A percentile compares a stretch with the other conserved stretches of the same genome.
Evolutionary conservation across 2,329 filamentous ascomycete genomes (phyloP).

Genomic region (Xylaria sp.): DNA sequence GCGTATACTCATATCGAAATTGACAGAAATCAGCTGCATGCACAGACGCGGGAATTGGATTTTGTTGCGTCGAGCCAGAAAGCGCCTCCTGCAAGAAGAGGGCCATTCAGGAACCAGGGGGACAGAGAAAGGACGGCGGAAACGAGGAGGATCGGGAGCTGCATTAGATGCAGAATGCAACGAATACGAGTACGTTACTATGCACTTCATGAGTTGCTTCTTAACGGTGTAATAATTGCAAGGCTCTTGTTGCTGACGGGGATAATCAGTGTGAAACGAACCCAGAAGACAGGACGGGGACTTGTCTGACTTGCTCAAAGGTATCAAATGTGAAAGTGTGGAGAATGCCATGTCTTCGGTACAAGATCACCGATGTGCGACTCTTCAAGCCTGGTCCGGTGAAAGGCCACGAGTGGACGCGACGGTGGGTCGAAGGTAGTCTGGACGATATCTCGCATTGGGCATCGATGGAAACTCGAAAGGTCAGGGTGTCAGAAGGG

Average conservation of each 20-base stretch:
- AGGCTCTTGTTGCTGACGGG: conserved; percentile 23
- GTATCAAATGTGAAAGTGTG: conserved; percentile 56
- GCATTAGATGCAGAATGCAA: conserved; percentile 66
- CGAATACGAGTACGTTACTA: conserved; percentile 60
- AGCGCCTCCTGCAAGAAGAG: conserved; percentile 50
- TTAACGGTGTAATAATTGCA: background rate
- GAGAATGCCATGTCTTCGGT: conserved; percentile 63
- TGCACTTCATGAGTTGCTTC: background rate
- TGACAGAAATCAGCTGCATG: conserved; percentile 27
- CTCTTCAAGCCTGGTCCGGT: conserved; percentile 65
- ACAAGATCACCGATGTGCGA: conserved; percentile 64
- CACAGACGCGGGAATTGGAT: conserved; percentile 39
- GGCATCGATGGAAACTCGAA: conserved; percentile 57
- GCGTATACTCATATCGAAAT: conserved; percentile 25
- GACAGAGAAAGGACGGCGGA: conserved; percentile 60
- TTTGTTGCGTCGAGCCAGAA: conserved; percentile 45
- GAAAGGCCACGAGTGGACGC: conserved; percentile 64
- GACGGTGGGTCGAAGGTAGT: conserved; percentile 61
- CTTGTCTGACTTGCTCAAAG: conserved; percentile 61
- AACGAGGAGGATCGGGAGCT: conserved; percentile 63
- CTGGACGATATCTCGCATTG: conserved; percentile 62
- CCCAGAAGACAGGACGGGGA: conserved; percentile 51
- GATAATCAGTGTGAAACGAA: conserved; percentile 58
- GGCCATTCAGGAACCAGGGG: conserved; percentile 60
- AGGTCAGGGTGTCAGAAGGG: conserved; percentile 59